Percentiles rank a stretch among this genome's conserved stretches.
These are phyloP conservation scores for Aspergillus biplanus DNA, from an alignment of 495 filamentous ascomycete species.

Conservation along the genomic window DNA sequence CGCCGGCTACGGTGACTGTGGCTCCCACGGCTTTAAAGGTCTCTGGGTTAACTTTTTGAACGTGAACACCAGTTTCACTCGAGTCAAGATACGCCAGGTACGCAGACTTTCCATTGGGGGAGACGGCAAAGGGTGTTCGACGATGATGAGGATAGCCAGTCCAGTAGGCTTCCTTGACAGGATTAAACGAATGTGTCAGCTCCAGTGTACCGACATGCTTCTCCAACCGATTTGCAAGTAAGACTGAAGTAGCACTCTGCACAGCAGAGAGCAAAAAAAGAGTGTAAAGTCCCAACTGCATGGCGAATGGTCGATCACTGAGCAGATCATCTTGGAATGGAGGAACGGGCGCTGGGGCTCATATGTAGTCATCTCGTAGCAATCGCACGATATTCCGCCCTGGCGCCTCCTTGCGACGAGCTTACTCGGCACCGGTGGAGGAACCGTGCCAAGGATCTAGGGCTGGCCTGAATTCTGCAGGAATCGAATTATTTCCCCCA, in stretches of 20 bases:
- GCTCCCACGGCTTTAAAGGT: conserved; percentile 52
- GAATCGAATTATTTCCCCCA: not conserved
- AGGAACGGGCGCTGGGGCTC: not conserved
- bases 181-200: conserved; percentile 47
- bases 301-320: conserved; percentile 23
- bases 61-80: conserved; percentile 50
- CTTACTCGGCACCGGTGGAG: not conserved
- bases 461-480: not conserved
- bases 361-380: not conserved
- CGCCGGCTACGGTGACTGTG: conserved; percentile 45
- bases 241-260: conserved; percentile 31
- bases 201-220: conserved; percentile 48
- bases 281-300: conserved; percentile 32
- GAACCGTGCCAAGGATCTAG: not conserved
- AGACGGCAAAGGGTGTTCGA: conserved; percentile 55
- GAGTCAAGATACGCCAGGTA: conserved; percentile 56
- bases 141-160: conserved; percentile 56
- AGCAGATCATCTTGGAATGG: conserved; percentile 1
- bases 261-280: conserved; percentile 36
- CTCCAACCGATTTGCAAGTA: conserved; percentile 36
- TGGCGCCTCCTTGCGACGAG: not conserved
- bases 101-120: conserved; percentile 54
- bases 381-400: not conserved
- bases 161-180: conserved; percentile 57
- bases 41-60: conserved; percentile 49